phyloP scores from a whole-genome alignment of 176 grass and related monocot genomes.

The Panicum miliaceum region DNA sequence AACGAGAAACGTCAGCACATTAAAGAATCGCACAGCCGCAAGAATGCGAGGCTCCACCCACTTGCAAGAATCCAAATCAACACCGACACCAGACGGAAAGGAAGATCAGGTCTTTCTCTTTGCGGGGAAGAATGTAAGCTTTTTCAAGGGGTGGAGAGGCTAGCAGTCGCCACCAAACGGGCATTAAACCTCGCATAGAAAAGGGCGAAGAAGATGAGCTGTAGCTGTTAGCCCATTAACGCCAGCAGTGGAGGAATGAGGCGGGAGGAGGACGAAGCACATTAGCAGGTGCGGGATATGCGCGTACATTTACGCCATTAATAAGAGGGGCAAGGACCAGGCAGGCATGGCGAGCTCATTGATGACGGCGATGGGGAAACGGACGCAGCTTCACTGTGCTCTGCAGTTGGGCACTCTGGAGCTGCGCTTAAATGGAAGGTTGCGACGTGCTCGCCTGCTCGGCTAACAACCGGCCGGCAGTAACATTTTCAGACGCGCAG shows the following conservation, averaged over 20 bases:
- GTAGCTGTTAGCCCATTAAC: slow-evolving; percentile 51
- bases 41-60: slow-evolving; percentile 36
- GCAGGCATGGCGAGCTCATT: slow-evolving; percentile 35
- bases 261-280: slow-evolving; percentile 21
- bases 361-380: slow-evolving; percentile 54
- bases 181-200: slow-evolving; percentile 33
- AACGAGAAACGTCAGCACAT: slow-evolving; percentile 12
- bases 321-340: slow-evolving; percentile 17
- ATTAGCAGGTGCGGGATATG: slow-evolving; percentile 34
- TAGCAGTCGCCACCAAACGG: slow-evolving; percentile 36
- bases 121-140: slow-evolving; percentile 30
- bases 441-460: not conserved
- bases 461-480: not conserved
- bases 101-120: slow-evolving; percentile 25
- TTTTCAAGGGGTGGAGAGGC: slow-evolving; percentile 31
- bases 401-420: not conserved
- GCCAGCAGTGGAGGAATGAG: slow-evolving; percentile 23
- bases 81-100: not conserved
- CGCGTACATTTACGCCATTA: slow-evolving; percentile 44
- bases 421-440: slow-evolving; percentile 45
- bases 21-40: slow-evolving; percentile 1
- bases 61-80: slow-evolving; percentile 36
- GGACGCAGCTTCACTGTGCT: slow-evolving; percentile 44
- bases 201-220: slow-evolving; percentile 49
- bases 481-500: not conserved